Evolutionary conservation across 1,284 basidiomycete species (phyloP), one percentile per base, ranked within the genome.

Genomic region (Spongiforma sp.): DNA sequence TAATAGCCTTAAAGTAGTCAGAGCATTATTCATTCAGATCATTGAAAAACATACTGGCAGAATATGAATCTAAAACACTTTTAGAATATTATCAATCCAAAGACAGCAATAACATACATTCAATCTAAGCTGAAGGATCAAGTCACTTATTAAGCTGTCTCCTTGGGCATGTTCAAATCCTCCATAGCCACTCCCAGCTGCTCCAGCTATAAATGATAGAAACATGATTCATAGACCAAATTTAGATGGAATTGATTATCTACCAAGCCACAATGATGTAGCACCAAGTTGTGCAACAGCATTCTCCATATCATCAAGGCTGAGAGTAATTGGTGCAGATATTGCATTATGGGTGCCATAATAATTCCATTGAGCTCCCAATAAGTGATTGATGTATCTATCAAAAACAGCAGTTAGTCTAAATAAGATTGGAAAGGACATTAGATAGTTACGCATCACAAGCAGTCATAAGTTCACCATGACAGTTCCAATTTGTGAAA

Each of bases 221-320:
- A 8, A 2, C 8, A 48, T n/a, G 24, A 30, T 39, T 26, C 26
- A 6, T 7, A 57, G 4, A n/a, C 3, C 8, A 2, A 19, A n/a
- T 41, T 14, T 19, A 24, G 24, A 33, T 2, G 15, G 10, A 11
- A 5, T 2, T 57, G 12, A 32, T 6, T 2, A 52, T 50, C 56
- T 46, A 68, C 69, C 70, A 4, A 66, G 21, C 69, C 69, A 70
- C 4, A 66, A 28, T n/a, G 52, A 26, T 55, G 55, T 34, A 11
- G 71, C 67, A 32, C 62, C 50, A 5, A 57, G 7, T 17, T 57
- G 28, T 55, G 68, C 57, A 26, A 72, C 9, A 8, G 34, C 61
- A 62, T 57, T 28, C 17, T 72, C 50, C 36, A 64, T 24, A 21
- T 48, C 7, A 1, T 19, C 28, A 2, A 5, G 4, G 4, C 30